Base-by-base conservation (phyloP, 192 early-diverging fungal species). In the Spinellus fusiger region DNA sequence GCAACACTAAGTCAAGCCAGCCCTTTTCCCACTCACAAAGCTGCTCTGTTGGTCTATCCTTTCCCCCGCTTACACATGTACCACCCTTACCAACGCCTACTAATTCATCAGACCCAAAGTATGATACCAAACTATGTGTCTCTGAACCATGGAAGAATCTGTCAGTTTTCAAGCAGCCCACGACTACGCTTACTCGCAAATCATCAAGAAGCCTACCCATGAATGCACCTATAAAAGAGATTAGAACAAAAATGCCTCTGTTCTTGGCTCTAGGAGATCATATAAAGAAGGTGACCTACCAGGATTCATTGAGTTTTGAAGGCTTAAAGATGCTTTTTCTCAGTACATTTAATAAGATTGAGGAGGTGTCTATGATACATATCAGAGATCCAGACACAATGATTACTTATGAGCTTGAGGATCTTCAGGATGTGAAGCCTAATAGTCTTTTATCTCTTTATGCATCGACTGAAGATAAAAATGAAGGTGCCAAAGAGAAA, bases 321-420 rank as follows among this genome's bases (percentile, higher is more conserved):
- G 60, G 62, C 0, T 59, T 88, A 26, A 57, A 77, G 48, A 80
- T 83, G 65, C 48, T 88, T 44, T 88, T 88, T 63, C 81, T 84
- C 49, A 84, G 85, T 49, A 82, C 84, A 58, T 88, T 84, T 59
- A 73, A 75, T 47, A 77, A 69, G 46, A 77, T 77, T 31, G 70
- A 82, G 7, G 69, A 76, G 23, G 66, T 82, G 47, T 80, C 79
- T 0, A 69, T 73, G 25, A 79, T 88, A 5, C 85, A 86, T 33
- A 77, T 88, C 25, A 77, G 73, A 35, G 82, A 86, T 47, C 64
- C 75, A 0, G 56, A 67, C 6, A 52, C 69, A 2, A 64, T 74
- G 15, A 73, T 85, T 34, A 73, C 77, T 18, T 86, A 88, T 46
- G 84, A 88, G 61, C 74, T 88, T 4, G 86, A 88, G 49, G 76